These are phyloP conservation scores for Encephalitozoon intestinalis DNA, from an alignment of 371 early-diverging fungal genomes.

Conservation along the genomic window DNA sequence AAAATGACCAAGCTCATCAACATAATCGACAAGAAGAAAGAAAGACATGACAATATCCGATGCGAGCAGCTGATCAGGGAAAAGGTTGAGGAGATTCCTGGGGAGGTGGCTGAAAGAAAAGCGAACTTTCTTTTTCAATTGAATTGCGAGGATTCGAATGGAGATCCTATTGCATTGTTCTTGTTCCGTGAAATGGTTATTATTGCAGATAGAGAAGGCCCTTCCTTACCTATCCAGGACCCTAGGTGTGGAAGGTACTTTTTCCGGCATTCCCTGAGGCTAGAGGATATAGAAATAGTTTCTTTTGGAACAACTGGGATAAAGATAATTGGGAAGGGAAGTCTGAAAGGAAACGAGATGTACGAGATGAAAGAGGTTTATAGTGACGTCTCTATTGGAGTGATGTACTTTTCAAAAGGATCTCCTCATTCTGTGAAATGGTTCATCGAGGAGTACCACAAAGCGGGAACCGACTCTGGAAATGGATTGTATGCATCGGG, in stretches of 20 bases:
- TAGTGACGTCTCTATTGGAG: background rate
- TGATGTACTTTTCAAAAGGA: background rate
- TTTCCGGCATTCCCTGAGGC: background rate
- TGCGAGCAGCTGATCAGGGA: background rate
- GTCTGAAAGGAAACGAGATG: background rate
- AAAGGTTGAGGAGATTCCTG: background rate
- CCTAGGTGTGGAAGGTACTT: background rate
- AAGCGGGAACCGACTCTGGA: background rate
- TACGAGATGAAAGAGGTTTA: background rate
- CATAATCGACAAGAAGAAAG: background rate
- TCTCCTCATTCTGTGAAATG: background rate
- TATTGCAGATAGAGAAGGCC: background rate
- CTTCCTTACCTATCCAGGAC: background rate
- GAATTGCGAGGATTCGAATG: background rate
- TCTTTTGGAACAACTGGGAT: background rate
- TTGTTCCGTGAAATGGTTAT: background rate
- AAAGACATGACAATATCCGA: background rate
- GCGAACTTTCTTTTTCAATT: background rate
- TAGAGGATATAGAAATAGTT: background rate
- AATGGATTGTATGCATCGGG: background rate
- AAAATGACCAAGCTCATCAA: background rate
- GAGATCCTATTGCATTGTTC: background rate
- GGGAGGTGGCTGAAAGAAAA: background rate
- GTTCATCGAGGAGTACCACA: background rate
- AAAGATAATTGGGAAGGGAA: background rate